These are phyloP conservation scores for Flaveria trinervia DNA, from an alignment of 129 eudicot genomes.

Conservation along the genomic window DNA sequence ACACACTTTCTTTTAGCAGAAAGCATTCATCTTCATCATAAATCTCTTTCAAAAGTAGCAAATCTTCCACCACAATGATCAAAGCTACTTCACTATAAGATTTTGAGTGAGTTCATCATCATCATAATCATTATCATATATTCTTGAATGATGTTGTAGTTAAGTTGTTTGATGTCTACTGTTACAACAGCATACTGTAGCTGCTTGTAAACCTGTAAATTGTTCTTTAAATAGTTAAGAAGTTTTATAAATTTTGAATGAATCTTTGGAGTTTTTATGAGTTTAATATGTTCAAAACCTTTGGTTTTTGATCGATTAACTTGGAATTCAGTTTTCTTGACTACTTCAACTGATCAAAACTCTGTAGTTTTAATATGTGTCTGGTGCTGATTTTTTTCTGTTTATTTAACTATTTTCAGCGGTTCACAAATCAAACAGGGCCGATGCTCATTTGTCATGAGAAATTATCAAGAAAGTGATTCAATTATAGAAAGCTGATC, in stretches of 20 bases:
- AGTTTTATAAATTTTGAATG: not conserved
- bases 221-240: not conserved
- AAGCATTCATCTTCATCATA: slow-evolving; percentile 24
- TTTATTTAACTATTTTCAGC: too few species aligned
- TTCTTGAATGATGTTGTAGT: slow-evolving; percentile 7
- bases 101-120: slow-evolving; percentile 20
- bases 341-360: not conserved
- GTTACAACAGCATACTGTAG: not conserved
- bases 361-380: too few species aligned
- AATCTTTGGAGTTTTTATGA: not conserved
- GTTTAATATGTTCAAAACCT: not conserved
- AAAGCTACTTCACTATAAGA: slow-evolving; percentile 22
- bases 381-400: too few species aligned
- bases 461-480: not conserved
- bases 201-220: not conserved
- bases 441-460: not conserved
- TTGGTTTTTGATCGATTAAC: not conserved
- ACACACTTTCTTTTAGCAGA: slow-evolving; percentile 18
- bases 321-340: not conserved
- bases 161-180: not conserved
- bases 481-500: not conserved
- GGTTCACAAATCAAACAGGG: too few species aligned
- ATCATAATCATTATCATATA: not conserved
- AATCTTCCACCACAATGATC: slow-evolving; percentile 28
- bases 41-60: slow-evolving; percentile 19